These are phyloP conservation scores for Helianthus annuus DNA, from an alignment of 129 eudicot species.

Conservation along the genomic window DNA sequence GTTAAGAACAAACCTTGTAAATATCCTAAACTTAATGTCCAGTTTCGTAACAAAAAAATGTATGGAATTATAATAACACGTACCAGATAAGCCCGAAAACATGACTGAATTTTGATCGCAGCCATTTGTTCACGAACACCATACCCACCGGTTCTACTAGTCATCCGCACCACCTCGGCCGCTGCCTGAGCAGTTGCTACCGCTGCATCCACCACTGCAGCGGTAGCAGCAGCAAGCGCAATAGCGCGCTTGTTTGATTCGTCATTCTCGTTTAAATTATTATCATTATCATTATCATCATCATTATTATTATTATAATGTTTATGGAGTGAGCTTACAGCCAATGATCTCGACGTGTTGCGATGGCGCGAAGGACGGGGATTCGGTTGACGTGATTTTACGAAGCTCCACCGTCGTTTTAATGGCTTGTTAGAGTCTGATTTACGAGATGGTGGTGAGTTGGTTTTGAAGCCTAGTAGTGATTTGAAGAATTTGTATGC, in stretches of 20 bases:
- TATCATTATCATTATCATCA: not conserved
- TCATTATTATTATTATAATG: not conserved
- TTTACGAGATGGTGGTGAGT: conserved; percentile 13
- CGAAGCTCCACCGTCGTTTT: conserved; percentile 67
- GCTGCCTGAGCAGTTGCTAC: conserved; percentile 75
- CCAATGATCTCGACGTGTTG: conserved; percentile 9
- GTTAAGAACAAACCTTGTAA: not conserved
- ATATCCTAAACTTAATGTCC: not conserved
- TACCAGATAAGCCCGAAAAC: conserved; percentile 84
- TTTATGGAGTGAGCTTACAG: not conserved
- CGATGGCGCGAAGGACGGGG: not conserved
- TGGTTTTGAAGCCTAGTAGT: conserved; percentile 56
- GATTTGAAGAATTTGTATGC: conserved; percentile 64
- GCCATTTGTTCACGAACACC: conserved; percentile 47
- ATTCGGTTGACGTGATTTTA: conserved; percentile 39
- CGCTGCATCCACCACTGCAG: conserved; percentile 72
- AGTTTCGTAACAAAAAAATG: not conserved
- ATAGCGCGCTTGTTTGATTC: conserved; percentile 56
- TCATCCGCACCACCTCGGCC: conserved; percentile 51
- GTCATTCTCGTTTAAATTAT: not conserved
- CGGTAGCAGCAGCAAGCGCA: conserved; percentile 70
- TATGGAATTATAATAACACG: not conserved
- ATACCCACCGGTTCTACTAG: conserved; percentile 28
- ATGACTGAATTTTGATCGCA: conserved; percentile 75
- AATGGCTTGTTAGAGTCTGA: conserved; percentile 24